phyloP scores from a whole-genome alignment of 495 filamentous ascomycete species.

The Penicillium bialowiezense region DNA sequence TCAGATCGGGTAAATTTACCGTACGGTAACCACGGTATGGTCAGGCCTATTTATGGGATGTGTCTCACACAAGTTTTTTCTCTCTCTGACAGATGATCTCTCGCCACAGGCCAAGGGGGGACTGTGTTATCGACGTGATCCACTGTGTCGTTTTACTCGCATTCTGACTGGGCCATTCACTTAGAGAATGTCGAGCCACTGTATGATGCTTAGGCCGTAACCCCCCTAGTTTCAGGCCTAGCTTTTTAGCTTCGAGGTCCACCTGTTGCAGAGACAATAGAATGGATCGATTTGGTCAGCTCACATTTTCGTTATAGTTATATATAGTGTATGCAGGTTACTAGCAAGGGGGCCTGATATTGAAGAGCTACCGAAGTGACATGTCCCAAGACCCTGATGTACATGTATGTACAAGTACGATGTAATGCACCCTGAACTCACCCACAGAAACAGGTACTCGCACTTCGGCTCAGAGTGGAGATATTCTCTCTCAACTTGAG shows the following conservation, averaged over 20 bases:
- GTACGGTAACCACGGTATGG: too few species aligned
- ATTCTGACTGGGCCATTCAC: neutral
- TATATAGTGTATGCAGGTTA: neutral
- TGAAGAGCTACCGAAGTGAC: neutral
- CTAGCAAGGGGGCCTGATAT: neutral
- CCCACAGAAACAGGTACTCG: too few species aligned
- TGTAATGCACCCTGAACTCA: too few species aligned
- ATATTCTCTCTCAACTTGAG: neutral
- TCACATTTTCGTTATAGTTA: neutral
- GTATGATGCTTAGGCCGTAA: neutral
- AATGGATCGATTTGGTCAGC: neutral
- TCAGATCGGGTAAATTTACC: too few species aligned
- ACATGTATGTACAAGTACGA: too few species aligned
- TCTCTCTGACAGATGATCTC: slow-evolving; percentile 2
- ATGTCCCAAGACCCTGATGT: neutral
- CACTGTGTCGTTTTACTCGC: slow-evolving; percentile 2
- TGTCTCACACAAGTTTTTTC: slow-evolving; percentile 6
- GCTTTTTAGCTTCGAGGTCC: neutral
- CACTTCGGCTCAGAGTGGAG: neutral
- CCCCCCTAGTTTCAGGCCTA: slow-evolving; percentile 3
- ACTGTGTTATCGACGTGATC: neutral
- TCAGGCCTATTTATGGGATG: slow-evolving; percentile 6
- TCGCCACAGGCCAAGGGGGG: neutral
- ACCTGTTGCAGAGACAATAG: neutral
- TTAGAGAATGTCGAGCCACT: slow-evolving; percentile 1